A percentile compares a stretch with the other conserved stretches of the same genome.
Conservation (phyloP, 2,329 filamentous ascomycete species). For the Purpureocillium lavendulum region DNA sequence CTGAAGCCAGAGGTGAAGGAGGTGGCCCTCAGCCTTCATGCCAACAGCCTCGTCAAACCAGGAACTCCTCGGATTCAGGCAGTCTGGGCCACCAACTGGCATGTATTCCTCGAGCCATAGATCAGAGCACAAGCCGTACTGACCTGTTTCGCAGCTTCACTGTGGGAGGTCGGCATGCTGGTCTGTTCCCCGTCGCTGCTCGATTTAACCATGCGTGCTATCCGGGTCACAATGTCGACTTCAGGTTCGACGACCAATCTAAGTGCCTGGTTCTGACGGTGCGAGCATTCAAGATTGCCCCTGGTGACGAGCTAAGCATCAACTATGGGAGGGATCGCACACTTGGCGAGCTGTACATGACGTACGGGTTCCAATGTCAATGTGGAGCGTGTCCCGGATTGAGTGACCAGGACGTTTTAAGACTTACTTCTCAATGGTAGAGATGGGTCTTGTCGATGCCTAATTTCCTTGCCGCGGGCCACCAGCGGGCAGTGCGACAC, state of each 20-base stretch:
- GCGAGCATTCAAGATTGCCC: constrained; percentile 20
- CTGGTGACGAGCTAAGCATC: constrained; percentile 43
- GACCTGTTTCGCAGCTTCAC: constrained; percentile 17
- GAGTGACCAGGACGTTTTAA: constrained; percentile 3
- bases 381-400: constrained; percentile 36
- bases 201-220: constrained; percentile 52
- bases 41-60: constrained; percentile 18
- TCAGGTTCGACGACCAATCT: constrained; percentile 25
- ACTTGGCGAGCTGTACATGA: constrained; percentile 27
- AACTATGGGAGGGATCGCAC: constrained; percentile 31
- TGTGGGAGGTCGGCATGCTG: constrained; percentile 17
- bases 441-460: not conserved
- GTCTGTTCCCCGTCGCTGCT: constrained; percentile 40
- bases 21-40: constrained; percentile 29
- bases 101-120: not conserved
- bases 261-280: constrained; percentile 33
- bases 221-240: constrained; percentile 32
- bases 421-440: constrained; percentile 4
- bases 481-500: too few species aligned
- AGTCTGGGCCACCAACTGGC: constrained; percentile 40
- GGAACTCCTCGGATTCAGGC: constrained; percentile 21
- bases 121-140: not conserved
- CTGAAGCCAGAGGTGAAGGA: constrained; percentile 21
- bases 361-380: constrained; percentile 44
- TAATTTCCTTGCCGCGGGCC: too few species aligned